Evolutionary conservation across 1,139 yeast species (phyloP).

Genomic region (Trichomonascaceae sp.): DNA sequence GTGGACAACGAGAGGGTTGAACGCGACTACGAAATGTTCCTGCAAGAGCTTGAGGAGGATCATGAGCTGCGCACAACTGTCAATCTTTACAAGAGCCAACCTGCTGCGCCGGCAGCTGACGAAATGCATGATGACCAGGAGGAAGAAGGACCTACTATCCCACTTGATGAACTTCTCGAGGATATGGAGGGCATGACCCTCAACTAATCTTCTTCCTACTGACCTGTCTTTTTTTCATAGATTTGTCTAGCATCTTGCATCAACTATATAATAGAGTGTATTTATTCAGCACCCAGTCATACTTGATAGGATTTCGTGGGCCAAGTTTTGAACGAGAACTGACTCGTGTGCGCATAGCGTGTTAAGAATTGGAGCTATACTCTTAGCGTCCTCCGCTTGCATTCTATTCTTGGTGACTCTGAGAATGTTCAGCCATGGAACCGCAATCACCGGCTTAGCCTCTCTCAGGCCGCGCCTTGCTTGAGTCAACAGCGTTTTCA

Average conservation of each 20-base stretch:
- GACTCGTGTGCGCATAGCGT: no score
- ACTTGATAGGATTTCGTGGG: no score
- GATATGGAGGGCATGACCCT: conserved; percentile 88
- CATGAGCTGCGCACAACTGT: conserved; percentile 84
- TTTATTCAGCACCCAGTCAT: no score
- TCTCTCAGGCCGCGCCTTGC: background rate
- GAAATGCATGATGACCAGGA: conserved; percentile 7
- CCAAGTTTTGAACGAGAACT: no score
- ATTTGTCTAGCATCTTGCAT: no score
- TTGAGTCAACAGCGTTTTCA: background rate
- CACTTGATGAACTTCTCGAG: conserved; percentile 32
- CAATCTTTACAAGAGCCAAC: conserved; percentile 65
- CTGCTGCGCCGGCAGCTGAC: conserved; percentile 4
- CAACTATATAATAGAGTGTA: no score
- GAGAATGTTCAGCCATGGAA: background rate
- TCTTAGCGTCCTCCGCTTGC: no score
- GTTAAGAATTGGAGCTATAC: no score
- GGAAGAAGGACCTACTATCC: conserved; percentile 31
- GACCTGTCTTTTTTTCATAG: no score
- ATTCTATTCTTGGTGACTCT: no score
- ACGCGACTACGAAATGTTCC: conserved; percentile 87
- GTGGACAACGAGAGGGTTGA: conserved; percentile 89
- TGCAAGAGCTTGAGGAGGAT: conserved; percentile 96
- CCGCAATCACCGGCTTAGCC: background rate
- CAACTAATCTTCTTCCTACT: no score